Evolutionary conservation across 2,329 filamentous ascomycete genomes (phyloP).

Genomic region (Fusarium sambucinum): DNA sequence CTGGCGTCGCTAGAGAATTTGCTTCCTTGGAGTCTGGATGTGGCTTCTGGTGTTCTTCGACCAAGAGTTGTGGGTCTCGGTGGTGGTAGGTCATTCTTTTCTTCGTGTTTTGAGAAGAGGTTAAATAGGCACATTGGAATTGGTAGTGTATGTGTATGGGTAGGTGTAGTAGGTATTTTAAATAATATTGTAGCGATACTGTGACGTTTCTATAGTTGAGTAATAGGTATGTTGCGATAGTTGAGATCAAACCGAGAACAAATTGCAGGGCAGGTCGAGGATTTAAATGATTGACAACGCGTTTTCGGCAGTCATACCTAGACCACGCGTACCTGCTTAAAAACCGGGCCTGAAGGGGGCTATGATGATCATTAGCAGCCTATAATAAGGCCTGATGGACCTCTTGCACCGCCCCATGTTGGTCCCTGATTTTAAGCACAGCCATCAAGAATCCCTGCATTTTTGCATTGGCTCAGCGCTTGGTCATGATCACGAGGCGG

Average conservation of each 20-base stretch:
- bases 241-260: background rate
- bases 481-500: background rate
- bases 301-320: background rate
- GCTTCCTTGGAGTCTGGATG: slow-evolving; percentile 26
- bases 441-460: slow-evolving; percentile 9
- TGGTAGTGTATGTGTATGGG: too few relatives aligned
- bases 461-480: background rate
- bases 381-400: background rate
- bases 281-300: slow-evolving; percentile 1
- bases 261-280: background rate
- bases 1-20: slow-evolving; percentile 19
- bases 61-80: slow-evolving; percentile 20
- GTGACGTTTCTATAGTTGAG: background rate
- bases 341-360: slow-evolving; percentile 13
- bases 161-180: background rate
- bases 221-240: background rate
- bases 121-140: slow-evolving; percentile 31
- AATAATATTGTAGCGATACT: background rate
- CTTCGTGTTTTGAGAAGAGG: slow-evolving; percentile 30
- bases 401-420: slow-evolving; percentile 14
- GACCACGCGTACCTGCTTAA: slow-evolving; percentile 19
- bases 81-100: slow-evolving; percentile 16
- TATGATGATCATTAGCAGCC: slow-evolving; percentile 7
- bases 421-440: slow-evolving; percentile 17
- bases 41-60: slow-evolving; percentile 30